Base-by-base conservation (phyloP, 176 grass and related monocot genomes). In the Panicum miliaceum region DNA sequence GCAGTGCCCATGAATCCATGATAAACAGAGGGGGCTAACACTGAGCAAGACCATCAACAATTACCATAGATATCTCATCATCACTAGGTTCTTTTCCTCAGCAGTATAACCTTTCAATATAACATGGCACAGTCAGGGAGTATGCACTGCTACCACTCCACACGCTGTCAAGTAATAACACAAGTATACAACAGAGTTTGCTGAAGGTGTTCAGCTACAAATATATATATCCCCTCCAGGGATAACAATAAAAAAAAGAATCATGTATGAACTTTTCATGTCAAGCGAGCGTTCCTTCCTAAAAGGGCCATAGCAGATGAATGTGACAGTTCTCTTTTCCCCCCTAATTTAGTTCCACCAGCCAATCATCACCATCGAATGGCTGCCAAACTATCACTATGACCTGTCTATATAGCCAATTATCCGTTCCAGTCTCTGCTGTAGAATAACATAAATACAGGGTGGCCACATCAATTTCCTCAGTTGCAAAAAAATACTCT, bases 101-200 rank as follows among this genome's bases (percentile, higher is more conserved):
- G 41, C 41, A 70, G 52, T 82, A 69, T 81, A 45, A 66, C 47
- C 6, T 40, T 78, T 63, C 38, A 64, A 82, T 86, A 35, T 43
- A 58, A 22, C 54, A 47, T 78, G 37, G 18, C 78, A 90, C 79
- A 86, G 71, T 82, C 69, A 66, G 79, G 65, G 71, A 78, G 73
- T 82, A 42, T 66, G 78, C 25, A 82, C 78, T 61, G 53, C 83
- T 86, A 86, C 79, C 38, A 82, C 78, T 82, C 74, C 78, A 86
- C 64, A 81, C 46, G 34, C 83, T 76, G 47, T 70, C 41, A 81
- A 63, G 53, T 77, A 85, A 77, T 83, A 79, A 67, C 78, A 86
- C 63, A 86, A 78, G 66, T 86, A 90, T 90, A 90, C 88, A 86
- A 86, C 88, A 82, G 73, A 41, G 73, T 64, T 66, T 73, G 58